phyloP scores from a whole-genome alignment of 768 basidiomycete species.

The Psilocybe sp. region DNA sequence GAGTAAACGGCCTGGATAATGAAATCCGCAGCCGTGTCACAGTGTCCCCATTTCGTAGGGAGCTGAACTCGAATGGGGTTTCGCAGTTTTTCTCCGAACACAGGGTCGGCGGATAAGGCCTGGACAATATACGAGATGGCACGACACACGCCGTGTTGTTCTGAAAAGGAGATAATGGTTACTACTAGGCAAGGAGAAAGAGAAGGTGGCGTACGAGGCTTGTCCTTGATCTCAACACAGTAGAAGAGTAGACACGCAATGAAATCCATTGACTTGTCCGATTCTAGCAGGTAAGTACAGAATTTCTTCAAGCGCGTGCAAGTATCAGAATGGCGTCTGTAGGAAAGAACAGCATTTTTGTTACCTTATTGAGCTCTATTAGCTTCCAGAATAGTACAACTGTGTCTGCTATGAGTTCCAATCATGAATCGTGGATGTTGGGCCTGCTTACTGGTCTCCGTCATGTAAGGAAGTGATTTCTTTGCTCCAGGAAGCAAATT shows the following conservation, averaged over 20 bases:
- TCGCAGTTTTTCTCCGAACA: constrained; percentile 72
- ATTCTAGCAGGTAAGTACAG: constrained; percentile 74
- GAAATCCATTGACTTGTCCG: constrained; percentile 74
- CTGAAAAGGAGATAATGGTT: constrained; percentile 38
- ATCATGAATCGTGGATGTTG: neutral
- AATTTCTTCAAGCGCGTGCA: constrained; percentile 75
- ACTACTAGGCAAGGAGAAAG: neutral
- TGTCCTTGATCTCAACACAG: constrained; percentile 88
- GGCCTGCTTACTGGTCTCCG: constrained; percentile 69
- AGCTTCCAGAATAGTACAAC: constrained; percentile 89
- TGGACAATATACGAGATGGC: constrained; percentile 91
- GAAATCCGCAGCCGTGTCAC: constrained; percentile 81
- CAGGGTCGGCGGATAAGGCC: constrained; percentile 79
- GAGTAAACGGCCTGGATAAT: constrained; percentile 90
- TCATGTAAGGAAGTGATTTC: constrained; percentile 77
- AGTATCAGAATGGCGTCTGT: neutral
- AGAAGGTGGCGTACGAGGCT: constrained; percentile 64
- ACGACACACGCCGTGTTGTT: constrained; percentile 88
- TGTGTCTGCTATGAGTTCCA: constrained; percentile 21
- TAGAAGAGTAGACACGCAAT: constrained; percentile 78
- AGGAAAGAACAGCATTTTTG: neutral
- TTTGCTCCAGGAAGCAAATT: constrained; percentile 83
- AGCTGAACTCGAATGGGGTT: constrained; percentile 61
- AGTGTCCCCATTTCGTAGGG: constrained; percentile 73
- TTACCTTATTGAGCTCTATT: constrained; percentile 88